Base-by-base conservation (phyloP, 352 stramenopile genomes). In the Phytophthora capsici region DNA sequence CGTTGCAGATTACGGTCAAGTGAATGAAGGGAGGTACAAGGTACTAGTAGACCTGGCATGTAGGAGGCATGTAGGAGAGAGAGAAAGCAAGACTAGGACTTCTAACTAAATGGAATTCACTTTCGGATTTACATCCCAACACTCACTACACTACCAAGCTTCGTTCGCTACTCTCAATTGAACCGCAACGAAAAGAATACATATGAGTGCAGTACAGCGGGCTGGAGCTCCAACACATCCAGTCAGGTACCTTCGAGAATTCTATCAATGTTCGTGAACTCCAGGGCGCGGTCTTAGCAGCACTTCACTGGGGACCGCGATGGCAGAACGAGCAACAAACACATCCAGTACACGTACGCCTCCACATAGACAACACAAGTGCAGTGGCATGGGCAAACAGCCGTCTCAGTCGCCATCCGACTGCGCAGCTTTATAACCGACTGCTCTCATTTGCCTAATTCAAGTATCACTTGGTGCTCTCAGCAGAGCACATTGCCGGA, bases 201-300 rank as follows among this genome's bases (percentile, higher is more conserved):
- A n/a, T n/a, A n/a, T n/a, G n/a, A n/a, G n/a, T n/a, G n/a, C n/a
- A n/a, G n/a, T n/a, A n/a, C n/a, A n/a, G n/a, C n/a, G n/a, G n/a
- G n/a, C n/a, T n/a, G n/a, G n/a, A n/a, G n/a, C n/a, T n/a, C n/a
- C n/a, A n/a, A n/a, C n/a, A n/a, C n/a, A n/a, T 73, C n/a, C 45
- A 37, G 10, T 38, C 17, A 1, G 22, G 30, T 7, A 13, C 8
- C 4, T 23, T 43, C 26, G 37, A 50, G 2, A 22, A 56, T 40
- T 66, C 45, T 0, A 71, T 69, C 4, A 75, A 71, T n/a, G 45
- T 66, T 1, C 69, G 69, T 4, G 49, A 73, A 13, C 19, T 69
- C 1, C 45, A 59, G 1, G 66, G 63, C 32, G 55, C 63, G 1
- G 55, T 66, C 0, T 16, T 70, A 0, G 57, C 63, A 1, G 45